Percentiles rank a stretch among this genome's conserved stretches.
Evolutionary conservation across 2,329 filamentous ascomycete species (phyloP).

Genomic region (Cytospora paraplurivora): DNA sequence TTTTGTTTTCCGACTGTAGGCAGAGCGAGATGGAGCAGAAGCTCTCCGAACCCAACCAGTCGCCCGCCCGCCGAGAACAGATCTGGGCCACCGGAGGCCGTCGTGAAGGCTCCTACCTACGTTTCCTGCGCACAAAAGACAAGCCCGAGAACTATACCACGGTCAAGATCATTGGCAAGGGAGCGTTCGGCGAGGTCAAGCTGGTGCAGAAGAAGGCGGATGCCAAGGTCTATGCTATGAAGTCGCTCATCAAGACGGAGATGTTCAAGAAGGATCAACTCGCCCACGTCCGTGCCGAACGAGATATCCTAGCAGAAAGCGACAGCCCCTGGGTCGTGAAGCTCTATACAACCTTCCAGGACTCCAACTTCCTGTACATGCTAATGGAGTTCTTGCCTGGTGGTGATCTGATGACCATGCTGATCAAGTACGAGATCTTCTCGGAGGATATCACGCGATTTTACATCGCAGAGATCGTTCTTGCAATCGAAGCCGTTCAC

Average conservation of each 20-base stretch:
- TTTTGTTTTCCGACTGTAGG: constrained; percentile 48
- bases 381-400: constrained; percentile 99
- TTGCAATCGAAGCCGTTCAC: constrained; percentile 98
- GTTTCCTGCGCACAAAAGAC: constrained; percentile 91
- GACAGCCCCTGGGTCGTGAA: constrained; percentile 99
- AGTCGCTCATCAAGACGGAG: constrained; percentile 96
- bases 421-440: constrained; percentile 99
- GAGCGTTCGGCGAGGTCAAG: constrained; percentile 97
- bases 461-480: constrained; percentile 97
- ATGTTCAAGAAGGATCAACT: constrained; percentile 99
- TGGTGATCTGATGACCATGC: constrained; percentile 99
- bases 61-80: constrained; percentile 75
- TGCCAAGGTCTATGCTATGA: constrained; percentile 96
- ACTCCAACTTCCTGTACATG: constrained; percentile 95
- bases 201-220: constrained; percentile 95
- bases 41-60: constrained; percentile 74
- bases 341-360: constrained; percentile 97
- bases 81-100: constrained; percentile 83
- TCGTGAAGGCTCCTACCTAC: constrained; percentile 89
- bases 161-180: constrained; percentile 98
- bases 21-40: constrained; percentile 91
- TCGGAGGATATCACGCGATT: constrained; percentile 98
- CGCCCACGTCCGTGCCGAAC: constrained; percentile 93
- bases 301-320: constrained; percentile 97
- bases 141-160: constrained; percentile 93